Base-by-base conservation (phyloP, 2,329 filamentous ascomycete genomes). In the Boeremia exigua region DNA sequence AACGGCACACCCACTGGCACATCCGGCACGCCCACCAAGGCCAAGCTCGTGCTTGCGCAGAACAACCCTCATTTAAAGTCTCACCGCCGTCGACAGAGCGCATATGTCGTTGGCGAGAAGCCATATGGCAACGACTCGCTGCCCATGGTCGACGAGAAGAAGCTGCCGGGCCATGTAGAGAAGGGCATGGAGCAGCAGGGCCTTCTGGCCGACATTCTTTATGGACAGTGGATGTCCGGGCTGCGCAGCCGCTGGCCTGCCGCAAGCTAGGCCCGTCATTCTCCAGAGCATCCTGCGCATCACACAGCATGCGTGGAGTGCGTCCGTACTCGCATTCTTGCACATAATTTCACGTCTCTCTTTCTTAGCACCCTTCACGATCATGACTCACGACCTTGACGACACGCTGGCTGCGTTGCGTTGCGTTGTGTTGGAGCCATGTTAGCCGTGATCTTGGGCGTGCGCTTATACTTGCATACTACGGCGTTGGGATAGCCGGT, bases 131-230 rank as follows among this genome's bases (percentile, higher is more conserved):
- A 82, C 2, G 77, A 78, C 42, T 57, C 54, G 25, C 51, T 67
- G 23, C 54, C 51, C 10, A 58, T 54, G 2, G 53, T 77, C 5
- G 73, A 79, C 58, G 80, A 80, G 66, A 80, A 77, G 69, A 82
- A 83, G 63, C 75, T 87, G 62, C 86, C 85, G 1, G 86, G 84
- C 10, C 80, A 84, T 60, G 73, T 79, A 43, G 78, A 82, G 53
- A 84, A 87, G 1, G 94, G 92, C 2, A 94, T 97, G 91, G 93
- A 97, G 75, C 94, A 97, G 76, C 90, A 89, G 62, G 91, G 92
- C 70, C 87, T 96, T 72, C 82, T 98, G 33, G 91, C 91, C 1
- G 92, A 97, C 73, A 91, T 96, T 17, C 84, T 99, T 17, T 98
- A 97, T 77, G 86, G 88, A 14, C 86, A 94, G 38, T 99, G 95